Percentiles rank a stretch among this genome's conserved stretches.
These are phyloP conservation scores for Aspergillus thermomutatus DNA, from an alignment of 2,329 filamentous ascomycete species.

Conservation along the genomic window DNA sequence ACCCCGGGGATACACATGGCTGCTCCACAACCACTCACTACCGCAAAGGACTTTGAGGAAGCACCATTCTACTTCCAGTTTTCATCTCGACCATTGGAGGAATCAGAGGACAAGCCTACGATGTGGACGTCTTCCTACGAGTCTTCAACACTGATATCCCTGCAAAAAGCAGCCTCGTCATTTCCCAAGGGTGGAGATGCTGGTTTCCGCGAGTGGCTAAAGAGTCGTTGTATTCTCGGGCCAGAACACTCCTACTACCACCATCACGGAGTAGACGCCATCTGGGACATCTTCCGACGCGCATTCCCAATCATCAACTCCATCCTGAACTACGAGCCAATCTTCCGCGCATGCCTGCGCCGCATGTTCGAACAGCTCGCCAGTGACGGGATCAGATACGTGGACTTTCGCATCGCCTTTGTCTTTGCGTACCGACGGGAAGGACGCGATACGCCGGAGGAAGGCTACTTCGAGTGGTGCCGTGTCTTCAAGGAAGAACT, in stretches of 20 bases:
- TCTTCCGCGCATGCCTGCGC: slow-evolving; percentile 73
- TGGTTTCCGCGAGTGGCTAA: slow-evolving; percentile 77
- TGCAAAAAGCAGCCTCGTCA: slow-evolving; percentile 62
- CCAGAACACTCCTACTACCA: slow-evolving; percentile 71
- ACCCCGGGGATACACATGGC: slow-evolving; percentile 71
- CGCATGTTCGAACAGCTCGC: slow-evolving; percentile 67
- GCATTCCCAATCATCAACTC: slow-evolving; percentile 72
- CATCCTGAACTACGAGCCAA: slow-evolving; percentile 84
- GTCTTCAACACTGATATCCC: slow-evolving; percentile 55
- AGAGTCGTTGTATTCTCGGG: slow-evolving; percentile 67
- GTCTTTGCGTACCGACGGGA: slow-evolving; percentile 65
- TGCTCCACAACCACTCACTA: slow-evolving; percentile 56
- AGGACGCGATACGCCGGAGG: slow-evolving; percentile 62
- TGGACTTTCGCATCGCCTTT: slow-evolving; percentile 77
- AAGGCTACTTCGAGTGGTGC: slow-evolving; percentile 68
- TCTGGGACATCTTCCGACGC: slow-evolving; percentile 77
- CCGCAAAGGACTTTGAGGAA: slow-evolving; percentile 51
- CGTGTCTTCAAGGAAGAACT: slow-evolving; percentile 74
- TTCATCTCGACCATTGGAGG: slow-evolving; percentile 44
- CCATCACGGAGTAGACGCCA: slow-evolving; percentile 75
- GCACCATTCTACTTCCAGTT: slow-evolving; percentile 62
- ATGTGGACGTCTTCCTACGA: slow-evolving; percentile 68
- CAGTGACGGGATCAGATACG: slow-evolving; percentile 81
- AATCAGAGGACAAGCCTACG: slow-evolving; percentile 43
- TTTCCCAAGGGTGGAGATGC: slow-evolving; percentile 70